phyloP scores from a whole-genome alignment of 73 alveolate genomes.

The Uronychia binucleata region DNA sequence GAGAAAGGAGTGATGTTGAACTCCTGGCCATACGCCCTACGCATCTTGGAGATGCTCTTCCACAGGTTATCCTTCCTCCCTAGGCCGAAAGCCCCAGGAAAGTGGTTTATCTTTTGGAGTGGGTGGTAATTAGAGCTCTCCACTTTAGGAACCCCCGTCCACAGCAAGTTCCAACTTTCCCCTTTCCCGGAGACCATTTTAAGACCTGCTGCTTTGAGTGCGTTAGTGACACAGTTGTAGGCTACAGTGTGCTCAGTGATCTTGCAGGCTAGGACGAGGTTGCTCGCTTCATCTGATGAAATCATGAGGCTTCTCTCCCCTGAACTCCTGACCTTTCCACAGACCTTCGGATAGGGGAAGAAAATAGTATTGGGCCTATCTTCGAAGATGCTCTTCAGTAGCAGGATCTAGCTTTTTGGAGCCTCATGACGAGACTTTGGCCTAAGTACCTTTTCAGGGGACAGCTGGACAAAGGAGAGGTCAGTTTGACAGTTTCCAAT shows the following conservation, averaged over 20 bases:
- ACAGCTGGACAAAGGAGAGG: no score
- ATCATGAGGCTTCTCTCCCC: background rate
- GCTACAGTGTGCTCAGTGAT: background rate
- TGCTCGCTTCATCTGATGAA: background rate
- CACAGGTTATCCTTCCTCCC: constrained; percentile 94
- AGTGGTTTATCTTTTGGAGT: constrained; percentile 74
- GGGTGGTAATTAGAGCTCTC: background rate
- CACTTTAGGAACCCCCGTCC: constrained; percentile 55
- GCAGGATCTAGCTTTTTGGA: no score
- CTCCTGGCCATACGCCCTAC: constrained; percentile 52
- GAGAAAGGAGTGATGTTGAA: constrained; percentile 31
- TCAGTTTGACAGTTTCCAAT: no score
- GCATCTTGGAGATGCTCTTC: constrained; percentile 69
- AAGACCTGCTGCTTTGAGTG: constrained; percentile 70
- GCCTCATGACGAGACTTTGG: no score
- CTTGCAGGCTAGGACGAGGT: background rate
- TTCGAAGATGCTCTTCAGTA: background rate
- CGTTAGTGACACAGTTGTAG: constrained; percentile 36
- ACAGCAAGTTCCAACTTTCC: constrained; percentile 48
- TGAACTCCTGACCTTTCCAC: background rate
- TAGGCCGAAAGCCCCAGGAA: constrained; percentile 86
- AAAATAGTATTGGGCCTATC: background rate
- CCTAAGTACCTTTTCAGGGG: no score
- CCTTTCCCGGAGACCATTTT: constrained; percentile 18
- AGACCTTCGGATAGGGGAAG: background rate